Percentiles rank a stretch among this genome's conserved stretches.
Evolutionary conservation across 2,329 filamentous ascomycete genomes (phyloP).

Genomic region (Ceratocystis harringtonii): DNA sequence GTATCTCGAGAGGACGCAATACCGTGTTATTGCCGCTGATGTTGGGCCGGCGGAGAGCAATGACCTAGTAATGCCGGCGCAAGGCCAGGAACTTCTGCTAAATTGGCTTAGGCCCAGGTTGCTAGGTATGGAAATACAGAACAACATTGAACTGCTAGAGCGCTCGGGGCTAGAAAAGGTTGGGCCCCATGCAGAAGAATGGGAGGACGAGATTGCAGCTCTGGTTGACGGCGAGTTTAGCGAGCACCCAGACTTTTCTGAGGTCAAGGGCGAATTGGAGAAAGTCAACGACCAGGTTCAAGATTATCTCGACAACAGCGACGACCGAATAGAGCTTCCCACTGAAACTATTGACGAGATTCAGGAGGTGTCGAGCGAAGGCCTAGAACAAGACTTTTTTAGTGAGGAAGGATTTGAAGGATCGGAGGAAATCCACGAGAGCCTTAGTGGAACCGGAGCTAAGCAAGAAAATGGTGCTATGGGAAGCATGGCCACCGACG

Average conservation of each 20-base stretch:
- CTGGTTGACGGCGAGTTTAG: neutral
- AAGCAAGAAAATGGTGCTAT: neutral
- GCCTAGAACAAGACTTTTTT: neutral
- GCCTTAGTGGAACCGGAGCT: neutral
- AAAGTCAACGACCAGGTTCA: neutral
- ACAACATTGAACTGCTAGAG: constrained; percentile 18
- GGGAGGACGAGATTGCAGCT: neutral
- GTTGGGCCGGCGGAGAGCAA: neutral
- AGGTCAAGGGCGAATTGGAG: neutral
- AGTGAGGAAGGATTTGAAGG: neutral
- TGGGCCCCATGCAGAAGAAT: neutral
- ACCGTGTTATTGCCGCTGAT: neutral
- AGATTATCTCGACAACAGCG: neutral
- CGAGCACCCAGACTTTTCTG: neutral
- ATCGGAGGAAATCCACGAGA: neutral
- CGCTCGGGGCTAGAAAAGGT: neutral
- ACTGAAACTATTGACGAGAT: neutral
- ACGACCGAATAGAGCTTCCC: neutral
- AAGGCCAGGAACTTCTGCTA: neutral
- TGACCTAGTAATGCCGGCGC: neutral
- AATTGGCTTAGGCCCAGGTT: constrained; percentile 3
- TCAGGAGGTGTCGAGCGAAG: neutral
- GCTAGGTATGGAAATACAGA: neutral
- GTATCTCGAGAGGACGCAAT: neutral
- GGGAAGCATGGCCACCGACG: no score